Evolutionary conservation across 768 basidiomycete species (phyloP).

Genomic region (Collybia sordida): DNA sequence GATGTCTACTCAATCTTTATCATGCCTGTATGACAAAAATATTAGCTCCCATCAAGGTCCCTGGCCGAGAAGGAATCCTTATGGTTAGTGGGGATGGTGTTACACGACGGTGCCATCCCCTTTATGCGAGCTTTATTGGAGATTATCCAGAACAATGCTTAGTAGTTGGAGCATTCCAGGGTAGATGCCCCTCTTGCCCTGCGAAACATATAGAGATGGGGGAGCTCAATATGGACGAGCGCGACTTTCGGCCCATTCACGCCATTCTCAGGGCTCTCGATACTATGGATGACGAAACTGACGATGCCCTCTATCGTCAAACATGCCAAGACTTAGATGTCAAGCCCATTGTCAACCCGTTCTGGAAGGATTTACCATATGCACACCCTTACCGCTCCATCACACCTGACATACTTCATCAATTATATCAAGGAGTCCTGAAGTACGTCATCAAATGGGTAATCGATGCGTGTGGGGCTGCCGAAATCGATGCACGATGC

Average conservation of each 20-base stretch:
- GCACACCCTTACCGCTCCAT: constrained; percentile 21
- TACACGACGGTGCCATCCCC: neutral
- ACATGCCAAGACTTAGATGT: too few species aligned
- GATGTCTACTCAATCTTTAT: constrained; percentile 30
- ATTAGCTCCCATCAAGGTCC: constrained; percentile 22
- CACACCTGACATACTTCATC: constrained; percentile 33
- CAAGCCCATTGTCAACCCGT: constrained; percentile 8
- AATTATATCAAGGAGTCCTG: constrained; percentile 32
- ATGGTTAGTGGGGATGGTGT: neutral
- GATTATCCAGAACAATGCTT: constrained; percentile 1
- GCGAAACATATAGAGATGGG: neutral
- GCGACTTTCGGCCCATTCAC: too few species aligned
- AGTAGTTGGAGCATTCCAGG: too few species aligned
- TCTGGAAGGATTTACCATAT: constrained; percentile 28
- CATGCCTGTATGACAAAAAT: constrained; percentile 32
- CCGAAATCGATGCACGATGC: constrained; percentile 27
- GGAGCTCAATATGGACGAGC: constrained; percentile 20
- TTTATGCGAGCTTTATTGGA: neutral
- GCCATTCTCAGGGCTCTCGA: too few species aligned
- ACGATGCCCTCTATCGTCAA: too few species aligned
- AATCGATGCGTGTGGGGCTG: constrained; percentile 14
- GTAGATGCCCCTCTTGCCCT: neutral
- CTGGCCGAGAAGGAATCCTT: constrained; percentile 9
- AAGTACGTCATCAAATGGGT: constrained; percentile 34
- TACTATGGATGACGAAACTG: constrained; percentile 35